A percentile compares a stretch with the other conserved stretches of the same genome.
Evolutionary conservation across 805 yeast genomes (phyloP).

Genomic region (Hermanozyma aechmeae): DNA sequence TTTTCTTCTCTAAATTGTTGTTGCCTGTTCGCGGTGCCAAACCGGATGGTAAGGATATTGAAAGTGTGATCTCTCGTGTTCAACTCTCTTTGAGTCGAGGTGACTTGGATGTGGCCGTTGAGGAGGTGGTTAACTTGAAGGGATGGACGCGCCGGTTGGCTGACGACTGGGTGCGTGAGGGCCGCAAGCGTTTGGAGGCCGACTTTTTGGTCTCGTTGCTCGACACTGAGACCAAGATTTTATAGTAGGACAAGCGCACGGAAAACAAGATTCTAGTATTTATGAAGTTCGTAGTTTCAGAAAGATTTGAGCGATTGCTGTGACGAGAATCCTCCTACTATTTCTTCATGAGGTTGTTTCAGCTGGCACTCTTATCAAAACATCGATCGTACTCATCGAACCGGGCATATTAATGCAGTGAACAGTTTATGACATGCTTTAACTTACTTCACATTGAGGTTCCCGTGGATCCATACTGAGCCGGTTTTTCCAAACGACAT

Average conservation of each 20-base stretch:
- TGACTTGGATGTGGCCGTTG: constrained; percentile 80
- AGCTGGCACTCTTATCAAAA: too few species aligned
- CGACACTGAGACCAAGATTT: constrained; percentile 50
- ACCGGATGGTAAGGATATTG: constrained; percentile 77
- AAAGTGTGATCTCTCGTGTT: constrained; percentile 81
- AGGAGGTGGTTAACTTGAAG: constrained; percentile 78
- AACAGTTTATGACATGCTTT: too few species aligned
- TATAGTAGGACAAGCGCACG: constrained; percentile 9
- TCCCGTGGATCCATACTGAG: too few species aligned
- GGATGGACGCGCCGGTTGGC: constrained; percentile 92
- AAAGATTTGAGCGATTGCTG: too few species aligned
- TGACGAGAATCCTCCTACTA: too few species aligned
- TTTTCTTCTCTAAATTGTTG: constrained; percentile 64
- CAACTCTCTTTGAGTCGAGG: constrained; percentile 65
- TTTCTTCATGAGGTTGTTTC: too few species aligned
- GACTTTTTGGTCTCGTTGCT: constrained; percentile 68
- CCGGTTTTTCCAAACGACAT: too few species aligned
- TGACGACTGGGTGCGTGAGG: constrained; percentile 83
- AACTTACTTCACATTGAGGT: too few species aligned
- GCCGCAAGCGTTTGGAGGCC: constrained; percentile 81
- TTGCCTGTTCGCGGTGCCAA: constrained; percentile 66
- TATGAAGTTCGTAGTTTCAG: too few species aligned
- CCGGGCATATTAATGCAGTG: too few species aligned
- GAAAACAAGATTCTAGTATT: background rate
- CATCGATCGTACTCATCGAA: too few species aligned